Evolutionary conservation across 73 alveolate species (phyloP).

Genomic region (Stentor roeselii): DNA sequence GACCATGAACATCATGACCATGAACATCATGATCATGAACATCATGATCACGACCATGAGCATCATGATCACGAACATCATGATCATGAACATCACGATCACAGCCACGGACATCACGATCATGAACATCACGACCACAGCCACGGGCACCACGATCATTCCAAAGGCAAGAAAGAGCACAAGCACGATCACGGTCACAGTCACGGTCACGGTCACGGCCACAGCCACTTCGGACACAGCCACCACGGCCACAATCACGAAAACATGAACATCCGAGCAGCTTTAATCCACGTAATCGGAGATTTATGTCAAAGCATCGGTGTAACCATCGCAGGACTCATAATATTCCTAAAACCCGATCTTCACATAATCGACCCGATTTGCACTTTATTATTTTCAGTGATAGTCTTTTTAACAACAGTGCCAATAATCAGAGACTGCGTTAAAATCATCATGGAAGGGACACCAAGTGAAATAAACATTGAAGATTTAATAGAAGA

Average conservation of each 20-base stretch:
- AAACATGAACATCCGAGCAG: slow-evolving; percentile 86
- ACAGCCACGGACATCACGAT: background rate
- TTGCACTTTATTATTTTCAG: slow-evolving; percentile 88
- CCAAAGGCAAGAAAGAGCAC: background rate
- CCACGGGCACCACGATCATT: background rate
- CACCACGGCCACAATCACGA: slow-evolving; percentile 33
- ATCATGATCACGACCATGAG: slow-evolving; percentile 7
- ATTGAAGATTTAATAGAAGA: slow-evolving; percentile 34
- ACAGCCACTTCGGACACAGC: background rate
- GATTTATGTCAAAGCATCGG: slow-evolving; percentile 89
- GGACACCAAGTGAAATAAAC: slow-evolving; percentile 65
- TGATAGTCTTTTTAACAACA: slow-evolving; percentile 87
- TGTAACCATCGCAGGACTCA: slow-evolving; percentile 81
- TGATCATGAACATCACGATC: background rate
- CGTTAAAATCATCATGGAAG: slow-evolving; percentile 88
- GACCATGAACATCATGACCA: slow-evolving; percentile 18
- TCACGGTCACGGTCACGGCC: slow-evolving; percentile 7
- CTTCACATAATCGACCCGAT: slow-evolving; percentile 78
- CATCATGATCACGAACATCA: slow-evolving; percentile 11
- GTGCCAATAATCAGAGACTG: slow-evolving; percentile 82
- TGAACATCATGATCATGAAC: slow-evolving; percentile 15
- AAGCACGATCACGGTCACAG: background rate
- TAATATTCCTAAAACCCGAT: slow-evolving; percentile 56
- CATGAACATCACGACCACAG: slow-evolving; percentile 2
- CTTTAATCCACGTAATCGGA: slow-evolving; percentile 88